Conservation (phyloP, 2,329 filamentous ascomycete genomes). For the Nemania sp. region DNA sequence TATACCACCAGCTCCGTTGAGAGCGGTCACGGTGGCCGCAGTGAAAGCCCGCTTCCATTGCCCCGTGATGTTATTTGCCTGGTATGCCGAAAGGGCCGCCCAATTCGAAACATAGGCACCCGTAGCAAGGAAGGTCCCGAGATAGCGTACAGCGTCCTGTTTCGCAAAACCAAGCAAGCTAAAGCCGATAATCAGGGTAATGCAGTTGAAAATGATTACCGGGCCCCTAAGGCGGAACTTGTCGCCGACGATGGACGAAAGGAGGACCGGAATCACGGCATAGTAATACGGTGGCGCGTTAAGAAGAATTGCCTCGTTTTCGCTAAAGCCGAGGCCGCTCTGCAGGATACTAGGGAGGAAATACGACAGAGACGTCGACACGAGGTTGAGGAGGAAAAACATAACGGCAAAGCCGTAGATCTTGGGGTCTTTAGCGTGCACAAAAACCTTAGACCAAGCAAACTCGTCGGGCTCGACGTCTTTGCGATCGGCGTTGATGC, state of each 20-base stretch:
- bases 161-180: slow-evolving; percentile 72
- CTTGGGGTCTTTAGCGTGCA: slow-evolving; percentile 69
- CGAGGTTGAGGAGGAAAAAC: slow-evolving; percentile 75
- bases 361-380: slow-evolving; percentile 73
- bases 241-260: slow-evolving; percentile 73
- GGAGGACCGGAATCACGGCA: slow-evolving; percentile 70
- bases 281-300: slow-evolving; percentile 77
- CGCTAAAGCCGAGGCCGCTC: slow-evolving; percentile 65
- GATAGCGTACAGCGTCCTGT: slow-evolving; percentile 71
- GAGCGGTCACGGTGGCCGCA: slow-evolving; percentile 69
- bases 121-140: slow-evolving; percentile 74
- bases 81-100: slow-evolving; percentile 73
- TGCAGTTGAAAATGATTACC: slow-evolving; percentile 73
- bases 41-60: slow-evolving; percentile 75
- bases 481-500: slow-evolving; percentile 71
- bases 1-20: slow-evolving; percentile 73
- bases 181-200: slow-evolving; percentile 72
- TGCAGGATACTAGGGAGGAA: slow-evolving; percentile 73
- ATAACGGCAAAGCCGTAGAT: slow-evolving; percentile 73
- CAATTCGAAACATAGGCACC: slow-evolving; percentile 77
- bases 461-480: slow-evolving; percentile 70
- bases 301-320: slow-evolving; percentile 68
- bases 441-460: slow-evolving; percentile 64
- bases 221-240: slow-evolving; percentile 69
- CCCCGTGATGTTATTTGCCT: slow-evolving; percentile 71